A percentile compares a stretch with the other conserved stretches of the same genome.
These are phyloP conservation scores for Exophiala sp. DNA, from an alignment of 2,329 filamentous ascomycete species.

Conservation along the genomic window DNA sequence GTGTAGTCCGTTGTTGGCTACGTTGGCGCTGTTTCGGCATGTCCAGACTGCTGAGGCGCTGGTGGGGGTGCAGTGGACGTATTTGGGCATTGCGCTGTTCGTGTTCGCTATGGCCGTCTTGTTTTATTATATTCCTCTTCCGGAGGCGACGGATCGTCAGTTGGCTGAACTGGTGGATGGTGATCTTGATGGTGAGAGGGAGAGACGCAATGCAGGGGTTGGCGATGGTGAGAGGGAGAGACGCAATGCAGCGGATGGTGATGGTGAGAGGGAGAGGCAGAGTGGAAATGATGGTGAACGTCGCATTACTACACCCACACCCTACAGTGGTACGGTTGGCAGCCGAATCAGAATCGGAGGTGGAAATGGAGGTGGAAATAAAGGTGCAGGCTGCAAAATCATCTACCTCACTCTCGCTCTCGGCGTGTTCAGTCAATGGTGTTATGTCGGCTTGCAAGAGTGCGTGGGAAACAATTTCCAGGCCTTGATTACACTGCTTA, in stretches of 20 bases:
- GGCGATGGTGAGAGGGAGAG: too few species aligned
- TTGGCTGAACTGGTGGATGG: constrained; percentile 52
- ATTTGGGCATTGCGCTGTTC: constrained; percentile 58
- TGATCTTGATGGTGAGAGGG: too few species aligned
- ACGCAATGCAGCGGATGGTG: too few species aligned
- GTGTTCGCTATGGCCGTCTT: constrained; percentile 53
- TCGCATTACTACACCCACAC: too few species aligned
- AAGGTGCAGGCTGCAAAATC: too few species aligned
- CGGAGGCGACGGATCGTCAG: constrained; percentile 57
- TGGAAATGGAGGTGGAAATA: too few species aligned
- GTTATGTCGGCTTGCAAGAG: constrained; percentile 58
- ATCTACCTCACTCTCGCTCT: constrained; percentile 53
- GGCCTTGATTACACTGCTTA: constrained; percentile 40
- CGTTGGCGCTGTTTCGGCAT: constrained; percentile 53
- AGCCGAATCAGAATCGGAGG: too few species aligned
- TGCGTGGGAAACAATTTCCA: constrained; percentile 46
- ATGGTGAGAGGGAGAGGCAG: too few species aligned
- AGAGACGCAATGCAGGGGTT: too few species aligned
- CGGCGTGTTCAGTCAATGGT: constrained; percentile 52
- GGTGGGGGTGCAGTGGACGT: constrained; percentile 59
- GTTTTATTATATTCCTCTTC: constrained; percentile 57
- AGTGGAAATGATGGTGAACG: too few species aligned
- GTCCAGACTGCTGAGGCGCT: constrained; percentile 46
- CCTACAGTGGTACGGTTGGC: too few species aligned
- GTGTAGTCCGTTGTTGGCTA: constrained; percentile 54